Conservation (phyloP, 1,284 basidiomycete species). For the Schizophyllum commune region DNA sequence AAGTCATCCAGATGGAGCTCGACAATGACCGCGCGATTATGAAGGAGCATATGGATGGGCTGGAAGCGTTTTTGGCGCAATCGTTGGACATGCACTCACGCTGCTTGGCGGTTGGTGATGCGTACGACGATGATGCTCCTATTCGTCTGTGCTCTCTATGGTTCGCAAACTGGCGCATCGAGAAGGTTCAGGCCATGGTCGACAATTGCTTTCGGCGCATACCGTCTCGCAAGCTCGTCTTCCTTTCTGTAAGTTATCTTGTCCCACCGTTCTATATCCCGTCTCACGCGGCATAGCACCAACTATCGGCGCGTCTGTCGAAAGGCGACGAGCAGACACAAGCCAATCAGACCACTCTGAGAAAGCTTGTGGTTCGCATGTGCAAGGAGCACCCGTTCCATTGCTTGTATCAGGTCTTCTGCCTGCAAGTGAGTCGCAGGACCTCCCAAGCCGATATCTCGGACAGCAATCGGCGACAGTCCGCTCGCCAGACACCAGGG, state of each 20-base stretch:
- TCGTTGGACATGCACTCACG: conserved; percentile 82
- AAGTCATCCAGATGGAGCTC: conserved; percentile 23
- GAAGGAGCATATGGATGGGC: conserved; percentile 48
- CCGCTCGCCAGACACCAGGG: too few species aligned
- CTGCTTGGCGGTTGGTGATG: conserved; percentile 62
- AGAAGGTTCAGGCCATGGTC: conserved; percentile 47
- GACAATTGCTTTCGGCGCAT: conserved; percentile 47
- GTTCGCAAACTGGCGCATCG: conserved; percentile 77
- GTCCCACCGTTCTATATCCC: conserved; percentile 3
- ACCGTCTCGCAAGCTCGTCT: conserved; percentile 87
- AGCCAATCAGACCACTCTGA: conserved; percentile 57
- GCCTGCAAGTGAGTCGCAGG: conserved; percentile 34
- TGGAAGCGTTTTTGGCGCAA: conserved; percentile 60
- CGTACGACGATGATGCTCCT: conserved; percentile 69
- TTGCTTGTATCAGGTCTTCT: conserved; percentile 85
- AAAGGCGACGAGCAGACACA: conserved; percentile 25
- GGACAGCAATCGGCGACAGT: too few species aligned
- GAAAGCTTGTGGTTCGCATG: conserved; percentile 66
- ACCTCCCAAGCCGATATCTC: conserved; percentile 23
- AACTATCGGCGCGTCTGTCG: conserved; percentile 83
- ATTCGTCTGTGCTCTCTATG: conserved; percentile 87
- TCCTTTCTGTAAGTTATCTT: conserved; percentile 59
- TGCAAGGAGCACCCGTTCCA: conserved; percentile 92
- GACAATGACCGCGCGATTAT: conserved; percentile 40
- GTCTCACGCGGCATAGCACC: conserved; percentile 41